A percentile compares a stretch with the other conserved stretches of the same genome.
Evolutionary conservation across 2,329 filamentous ascomycete species (phyloP).

Genomic region (Fusarium torulosum): DNA sequence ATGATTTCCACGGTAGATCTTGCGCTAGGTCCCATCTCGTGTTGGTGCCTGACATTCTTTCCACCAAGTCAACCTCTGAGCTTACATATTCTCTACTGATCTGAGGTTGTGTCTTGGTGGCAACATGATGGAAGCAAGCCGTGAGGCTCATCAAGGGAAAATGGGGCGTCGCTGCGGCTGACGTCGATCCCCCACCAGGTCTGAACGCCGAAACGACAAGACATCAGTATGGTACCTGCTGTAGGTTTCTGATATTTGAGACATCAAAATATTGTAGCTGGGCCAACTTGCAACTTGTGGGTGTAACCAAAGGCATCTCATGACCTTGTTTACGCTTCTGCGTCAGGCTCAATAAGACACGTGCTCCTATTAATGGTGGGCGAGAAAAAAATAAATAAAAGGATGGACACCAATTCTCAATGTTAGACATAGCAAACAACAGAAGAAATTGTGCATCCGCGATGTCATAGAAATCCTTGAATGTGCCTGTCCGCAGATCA

Average conservation of each 20-base stretch:
- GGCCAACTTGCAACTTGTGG: slow-evolving; percentile 30
- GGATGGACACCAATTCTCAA: not conserved
- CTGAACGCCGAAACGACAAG: slow-evolving; percentile 2
- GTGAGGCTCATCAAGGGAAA: slow-evolving; percentile 34
- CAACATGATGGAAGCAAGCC: slow-evolving; percentile 40
- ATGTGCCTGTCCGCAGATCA: slow-evolving; percentile 17
- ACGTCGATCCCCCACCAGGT: slow-evolving; percentile 38
- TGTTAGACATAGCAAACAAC: not conserved
- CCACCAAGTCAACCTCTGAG: not conserved
- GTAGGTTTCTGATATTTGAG: slow-evolving; percentile 17
- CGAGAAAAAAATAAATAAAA: slow-evolving; percentile 19
- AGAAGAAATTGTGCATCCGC: slow-evolving; percentile 20
- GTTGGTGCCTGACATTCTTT: slow-evolving; percentile 34
- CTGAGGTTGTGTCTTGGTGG: slow-evolving; percentile 23
- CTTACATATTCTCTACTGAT: not conserved
- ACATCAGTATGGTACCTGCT: slow-evolving; percentile 17
- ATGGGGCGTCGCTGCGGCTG: slow-evolving; percentile 35
- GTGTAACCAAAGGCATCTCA: slow-evolving; percentile 37
- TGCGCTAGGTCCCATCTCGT: slow-evolving; percentile 11
- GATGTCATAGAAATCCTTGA: slow-evolving; percentile 16
- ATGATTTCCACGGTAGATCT: slow-evolving; percentile 33
- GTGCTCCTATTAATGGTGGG: slow-evolving; percentile 36
- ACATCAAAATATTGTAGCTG: slow-evolving; percentile 30
- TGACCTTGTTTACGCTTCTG: slow-evolving; percentile 26
- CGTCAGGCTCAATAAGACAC: slow-evolving; percentile 32